phyloP scores from a whole-genome alignment of 2,329 filamentous ascomycete species.

The Scedosporium boydii region DNA sequence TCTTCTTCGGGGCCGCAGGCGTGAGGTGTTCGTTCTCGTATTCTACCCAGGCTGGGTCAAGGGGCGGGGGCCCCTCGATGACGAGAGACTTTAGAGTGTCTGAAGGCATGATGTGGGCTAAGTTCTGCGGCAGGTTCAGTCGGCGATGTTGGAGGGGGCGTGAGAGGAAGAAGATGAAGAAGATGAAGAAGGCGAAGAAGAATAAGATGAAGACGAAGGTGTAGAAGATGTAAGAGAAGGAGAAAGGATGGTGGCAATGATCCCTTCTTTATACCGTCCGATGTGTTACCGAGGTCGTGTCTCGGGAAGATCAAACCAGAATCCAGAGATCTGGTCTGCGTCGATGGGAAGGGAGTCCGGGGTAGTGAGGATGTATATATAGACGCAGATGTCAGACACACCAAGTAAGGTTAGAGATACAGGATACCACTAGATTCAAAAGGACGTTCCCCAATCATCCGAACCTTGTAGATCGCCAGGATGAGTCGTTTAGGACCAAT shows the following conservation, averaged over 20 bases:
- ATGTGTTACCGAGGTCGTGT: not conserved
- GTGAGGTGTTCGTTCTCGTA: conserved; percentile 22
- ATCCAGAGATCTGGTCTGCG: not conserved
- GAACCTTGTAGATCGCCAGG: not conserved
- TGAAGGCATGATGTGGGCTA: not conserved
- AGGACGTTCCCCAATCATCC: not conserved
- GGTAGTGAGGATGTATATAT: not conserved
- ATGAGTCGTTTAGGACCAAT: not conserved
- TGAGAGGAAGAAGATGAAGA: too few relatives aligned
- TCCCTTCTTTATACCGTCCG: too few relatives aligned
- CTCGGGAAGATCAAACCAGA: not conserved
- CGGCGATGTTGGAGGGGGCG: too few relatives aligned
- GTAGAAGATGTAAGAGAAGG: too few relatives aligned
- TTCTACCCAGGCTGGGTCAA: conserved; percentile 30
- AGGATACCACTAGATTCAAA: not conserved
- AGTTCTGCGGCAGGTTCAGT: not conserved
- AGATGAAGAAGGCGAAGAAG: too few relatives aligned
- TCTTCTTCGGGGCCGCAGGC: conserved; percentile 15
- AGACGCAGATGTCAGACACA: not conserved
- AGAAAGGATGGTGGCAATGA: too few relatives aligned
- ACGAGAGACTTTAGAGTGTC: conserved; percentile 14
- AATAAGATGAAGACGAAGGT: too few relatives aligned
- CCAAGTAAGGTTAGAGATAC: not conserved
- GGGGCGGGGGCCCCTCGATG: conserved; percentile 23
- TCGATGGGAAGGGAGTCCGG: not conserved